A percentile compares a stretch with the other conserved stretches of the same genome.
Evolutionary conservation across 1,284 basidiomycete species (phyloP).

Genomic region (Leccinum solheimii): DNA sequence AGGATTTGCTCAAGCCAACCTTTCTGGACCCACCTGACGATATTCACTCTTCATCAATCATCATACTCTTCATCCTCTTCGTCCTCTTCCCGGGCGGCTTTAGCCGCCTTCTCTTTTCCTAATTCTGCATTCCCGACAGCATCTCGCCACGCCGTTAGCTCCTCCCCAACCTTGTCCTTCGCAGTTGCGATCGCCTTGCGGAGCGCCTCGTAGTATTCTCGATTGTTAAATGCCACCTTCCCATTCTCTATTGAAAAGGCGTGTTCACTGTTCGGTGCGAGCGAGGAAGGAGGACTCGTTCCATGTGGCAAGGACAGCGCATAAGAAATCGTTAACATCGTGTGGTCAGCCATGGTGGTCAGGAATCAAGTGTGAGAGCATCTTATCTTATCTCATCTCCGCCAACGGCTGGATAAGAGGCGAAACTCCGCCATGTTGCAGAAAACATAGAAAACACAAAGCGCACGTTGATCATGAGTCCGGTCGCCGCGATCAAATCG

Average conservation of each 20-base stretch:
- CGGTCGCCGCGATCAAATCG: slow-evolving; percentile 88
- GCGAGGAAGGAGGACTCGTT: slow-evolving; percentile 19
- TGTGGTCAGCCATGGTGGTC: slow-evolving; percentile 33
- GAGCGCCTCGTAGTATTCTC: slow-evolving; percentile 53
- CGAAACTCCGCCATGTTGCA: slow-evolving; percentile 86
- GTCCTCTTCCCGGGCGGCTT: slow-evolving; percentile 40
- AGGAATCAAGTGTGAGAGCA: neutral
- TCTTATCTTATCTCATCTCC: slow-evolving; percentile 34
- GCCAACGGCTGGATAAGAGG: slow-evolving; percentile 77
- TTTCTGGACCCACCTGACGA: neutral
- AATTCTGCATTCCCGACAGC: slow-evolving; percentile 60
- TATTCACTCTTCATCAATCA: neutral
- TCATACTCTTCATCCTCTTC: slow-evolving; percentile 37
- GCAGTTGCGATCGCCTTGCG: slow-evolving; percentile 51
- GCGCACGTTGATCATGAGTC: slow-evolving; percentile 85
- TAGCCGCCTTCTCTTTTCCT: slow-evolving; percentile 46
- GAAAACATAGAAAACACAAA: slow-evolving; percentile 84
- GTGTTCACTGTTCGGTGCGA: slow-evolving; percentile 18
- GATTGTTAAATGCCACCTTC: slow-evolving; percentile 12
- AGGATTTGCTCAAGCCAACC: neutral
- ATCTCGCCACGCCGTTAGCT: slow-evolving; percentile 70
- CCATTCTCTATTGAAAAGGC: slow-evolving; percentile 34
- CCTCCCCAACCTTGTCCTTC: slow-evolving; percentile 54
- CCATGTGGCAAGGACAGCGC: slow-evolving; percentile 47
- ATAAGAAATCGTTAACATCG: slow-evolving; percentile 49